Base-by-base conservation (phyloP, 2,329 filamentous ascomycete species). In the Alternaria triticimaculans region DNA sequence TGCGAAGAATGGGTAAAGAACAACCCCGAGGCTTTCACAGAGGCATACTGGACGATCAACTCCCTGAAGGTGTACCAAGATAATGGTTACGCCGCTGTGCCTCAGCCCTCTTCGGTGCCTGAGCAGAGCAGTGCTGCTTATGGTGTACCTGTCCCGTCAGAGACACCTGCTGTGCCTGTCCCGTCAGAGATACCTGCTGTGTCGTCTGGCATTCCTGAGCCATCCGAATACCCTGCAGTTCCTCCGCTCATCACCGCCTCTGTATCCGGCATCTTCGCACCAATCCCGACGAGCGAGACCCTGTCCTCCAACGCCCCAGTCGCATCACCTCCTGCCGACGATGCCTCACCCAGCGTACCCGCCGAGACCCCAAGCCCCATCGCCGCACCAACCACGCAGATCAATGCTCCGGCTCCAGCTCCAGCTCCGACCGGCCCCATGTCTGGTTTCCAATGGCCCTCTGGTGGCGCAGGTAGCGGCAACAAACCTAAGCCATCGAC, bases 11-110 rank as follows among this genome's bases (percentile, higher is more conserved):
- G 88, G 77, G 94, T 97, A 21, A 84, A 84, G 58, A 83, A 86
- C 70, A 92, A 94, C 79, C 91, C 93, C 0, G 74, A 80, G 9
- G 91, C 85, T 12, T 97, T 96, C 78, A 76, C 81, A 20, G 86
- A 94, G 23, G 87, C 92, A 2, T 96, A 90, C 82, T 97, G 93
- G 92, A 81, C 87, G 63, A 86, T 97, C 80, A 81, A 81, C 37
- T 75, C 78, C 7, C 60, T 82, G 55, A 81, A 80, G 66, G 78
- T 82, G 1, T 82, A 81, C 66, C 68, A 76, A 59, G 68, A 76
- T 25, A 70, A 76, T n/a, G 72, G 71, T 2, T 46, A 69, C 9
- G 51, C 63, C 12, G 51, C 62, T 12, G 30, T 43, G 25, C 67
- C 72, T 21, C 59, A 59, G 21, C 45, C 62, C 41, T 62, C 72